Percentiles rank a stretch among this genome's conserved stretches.
Conservation (phyloP, 2,329 filamentous ascomycete genomes). For the Exophiala sp. region DNA sequence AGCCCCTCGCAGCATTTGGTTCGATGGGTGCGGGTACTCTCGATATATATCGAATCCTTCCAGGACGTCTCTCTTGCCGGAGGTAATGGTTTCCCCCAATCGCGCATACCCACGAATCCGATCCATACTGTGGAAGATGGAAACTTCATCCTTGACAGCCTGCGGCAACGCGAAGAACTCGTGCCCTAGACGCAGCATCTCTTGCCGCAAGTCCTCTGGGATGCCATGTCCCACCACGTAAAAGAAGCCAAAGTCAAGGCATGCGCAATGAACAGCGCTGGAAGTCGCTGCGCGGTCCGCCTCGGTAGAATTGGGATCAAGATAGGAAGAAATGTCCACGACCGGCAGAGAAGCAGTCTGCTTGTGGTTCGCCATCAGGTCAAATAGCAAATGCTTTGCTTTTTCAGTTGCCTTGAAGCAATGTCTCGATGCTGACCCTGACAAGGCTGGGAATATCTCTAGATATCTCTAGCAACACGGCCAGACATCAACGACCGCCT, state of each 20-base stretch:
- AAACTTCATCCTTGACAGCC: conserved; percentile 7
- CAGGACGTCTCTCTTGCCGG: conserved; percentile 7
- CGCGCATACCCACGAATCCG: conserved; percentile 5
- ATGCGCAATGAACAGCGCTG: not conserved
- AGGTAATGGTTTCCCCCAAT: conserved; percentile 8
- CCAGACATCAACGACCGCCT: not conserved
- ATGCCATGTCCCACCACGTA: conserved; percentile 36
- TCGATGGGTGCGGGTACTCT: conserved; percentile 1
- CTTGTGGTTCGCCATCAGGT: not conserved
- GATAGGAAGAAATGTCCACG: conserved; percentile 4
- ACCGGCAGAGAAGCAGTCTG: not conserved
- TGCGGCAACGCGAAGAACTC: conserved; percentile 7
- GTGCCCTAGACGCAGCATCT: conserved; percentile 36
- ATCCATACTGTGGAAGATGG: conserved; percentile 11
- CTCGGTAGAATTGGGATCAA: not conserved
- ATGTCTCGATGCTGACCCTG: too few species aligned
- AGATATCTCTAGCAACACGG: not conserved
- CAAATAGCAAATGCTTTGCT: not conserved
- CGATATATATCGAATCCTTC: conserved; percentile 10
- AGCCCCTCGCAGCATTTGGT: conserved; percentile 1
- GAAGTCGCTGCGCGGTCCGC: conserved; percentile 2
- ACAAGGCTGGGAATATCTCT: not conserved
- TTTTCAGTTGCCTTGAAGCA: too few species aligned
- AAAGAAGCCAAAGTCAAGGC: conserved; percentile 35
- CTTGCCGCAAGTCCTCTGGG: conserved; percentile 30